These are phyloP conservation scores for Boletus subcaerulescens DNA, from an alignment of 768 basidiomycete genomes.

Conservation along the genomic window DNA sequence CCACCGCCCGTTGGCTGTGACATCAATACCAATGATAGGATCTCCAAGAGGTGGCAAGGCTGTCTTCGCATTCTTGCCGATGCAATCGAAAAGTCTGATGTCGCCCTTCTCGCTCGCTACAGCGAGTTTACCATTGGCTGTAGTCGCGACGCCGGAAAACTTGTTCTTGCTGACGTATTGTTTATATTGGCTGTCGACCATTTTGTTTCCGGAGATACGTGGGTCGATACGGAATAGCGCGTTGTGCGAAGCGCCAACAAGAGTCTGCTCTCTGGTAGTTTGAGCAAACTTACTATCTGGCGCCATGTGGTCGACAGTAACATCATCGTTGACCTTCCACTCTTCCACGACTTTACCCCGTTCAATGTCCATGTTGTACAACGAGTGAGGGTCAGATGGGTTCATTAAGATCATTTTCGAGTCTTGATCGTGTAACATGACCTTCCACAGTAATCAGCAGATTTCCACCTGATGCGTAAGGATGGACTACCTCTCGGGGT, in stretches of 20 bases:
- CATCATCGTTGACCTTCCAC: slow-evolving; percentile 93
- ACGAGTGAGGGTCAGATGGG: slow-evolving; percentile 70
- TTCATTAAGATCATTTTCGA: slow-evolving; percentile 93
- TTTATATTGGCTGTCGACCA: slow-evolving; percentile 94
- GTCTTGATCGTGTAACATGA: slow-evolving; percentile 97
- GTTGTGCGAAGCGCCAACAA: slow-evolving; percentile 92
- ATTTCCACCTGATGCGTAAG: background rate
- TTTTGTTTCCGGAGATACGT: slow-evolving; percentile 85
- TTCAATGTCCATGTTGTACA: slow-evolving; percentile 91
- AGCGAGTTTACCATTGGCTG: slow-evolving; percentile 80
- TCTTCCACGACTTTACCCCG: slow-evolving; percentile 96
- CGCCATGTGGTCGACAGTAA: slow-evolving; percentile 84
- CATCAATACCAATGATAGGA: slow-evolving; percentile 92
- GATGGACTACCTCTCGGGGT: slow-evolving; percentile 69
- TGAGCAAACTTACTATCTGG: slow-evolving; percentile 95
- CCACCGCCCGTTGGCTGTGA: slow-evolving; percentile 90
- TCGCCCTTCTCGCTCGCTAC: slow-evolving; percentile 97
- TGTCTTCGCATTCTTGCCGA: slow-evolving; percentile 99
- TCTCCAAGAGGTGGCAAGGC: slow-evolving; percentile 93
- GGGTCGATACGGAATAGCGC: slow-evolving; percentile 98
- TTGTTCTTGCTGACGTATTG: slow-evolving; percentile 94
- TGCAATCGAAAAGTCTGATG: slow-evolving; percentile 88
- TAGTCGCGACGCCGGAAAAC: slow-evolving; percentile 91
- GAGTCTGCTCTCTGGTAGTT: slow-evolving; percentile 87
- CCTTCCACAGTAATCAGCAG: slow-evolving; percentile 42